Evolutionary conservation across 148 eudicot genomes (phyloP).

Genomic region (Camellia lanceoleosa): DNA sequence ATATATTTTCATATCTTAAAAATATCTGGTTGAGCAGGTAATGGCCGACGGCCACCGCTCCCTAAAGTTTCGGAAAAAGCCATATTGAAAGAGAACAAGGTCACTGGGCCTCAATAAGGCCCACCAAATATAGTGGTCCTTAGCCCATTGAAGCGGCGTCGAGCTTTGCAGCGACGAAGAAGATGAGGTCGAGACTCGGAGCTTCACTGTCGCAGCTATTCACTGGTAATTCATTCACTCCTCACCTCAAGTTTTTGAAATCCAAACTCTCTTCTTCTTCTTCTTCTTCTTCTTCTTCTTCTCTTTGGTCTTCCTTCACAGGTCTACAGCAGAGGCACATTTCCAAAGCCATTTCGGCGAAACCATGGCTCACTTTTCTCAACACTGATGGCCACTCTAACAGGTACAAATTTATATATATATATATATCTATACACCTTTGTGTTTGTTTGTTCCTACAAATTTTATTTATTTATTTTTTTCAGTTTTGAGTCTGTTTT

Average conservation of each 20-base stretch:
- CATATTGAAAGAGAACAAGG: too few species aligned
- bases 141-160: too few species aligned
- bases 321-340: background rate
- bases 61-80: too few species aligned
- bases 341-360: conserved; percentile 1
- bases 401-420: background rate
- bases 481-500: too few species aligned
- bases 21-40: too few species aligned
- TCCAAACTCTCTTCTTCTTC: background rate
- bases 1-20: too few species aligned
- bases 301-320: background rate
- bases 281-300: too few species aligned
- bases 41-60: too few species aligned
- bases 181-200: background rate
- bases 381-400: background rate
- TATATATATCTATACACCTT: background rate
- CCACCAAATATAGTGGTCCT: too few species aligned
- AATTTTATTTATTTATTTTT: too few species aligned
- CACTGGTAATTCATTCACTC: background rate
- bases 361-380: background rate
- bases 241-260: background rate
- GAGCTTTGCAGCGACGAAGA: background rate
- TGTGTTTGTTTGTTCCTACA: background rate
- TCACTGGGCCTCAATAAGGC: too few species aligned
- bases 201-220: background rate